phyloP scores from a whole-genome alignment of 352 stramenopile genomes.

The Pythium aphanidermatum region DNA sequence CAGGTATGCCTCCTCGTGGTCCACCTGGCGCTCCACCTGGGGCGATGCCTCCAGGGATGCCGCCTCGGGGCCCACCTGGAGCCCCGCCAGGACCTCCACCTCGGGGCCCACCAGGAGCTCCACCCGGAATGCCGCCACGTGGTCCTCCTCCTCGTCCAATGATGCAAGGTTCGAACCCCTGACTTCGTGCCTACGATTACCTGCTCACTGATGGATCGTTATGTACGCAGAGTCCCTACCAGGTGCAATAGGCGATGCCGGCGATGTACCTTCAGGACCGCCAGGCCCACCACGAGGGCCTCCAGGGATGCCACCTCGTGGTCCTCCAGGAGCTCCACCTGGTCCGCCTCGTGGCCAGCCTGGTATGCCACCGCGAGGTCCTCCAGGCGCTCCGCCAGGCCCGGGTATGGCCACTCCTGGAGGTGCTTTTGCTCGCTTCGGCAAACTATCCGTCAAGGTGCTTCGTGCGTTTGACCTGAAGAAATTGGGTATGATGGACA shows the following conservation, averaged over 20 bases:
- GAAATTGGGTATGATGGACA: conserved; percentile 90
- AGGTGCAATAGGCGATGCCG: conserved; percentile 9
- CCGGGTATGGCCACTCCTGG: conserved; percentile 29
- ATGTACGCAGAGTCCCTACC: conserved; percentile 10
- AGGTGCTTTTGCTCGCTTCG: conserved; percentile 80
- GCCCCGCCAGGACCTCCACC: conserved; percentile 12
- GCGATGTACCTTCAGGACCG: conserved; percentile 14
- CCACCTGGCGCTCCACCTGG: conserved; percentile 7
- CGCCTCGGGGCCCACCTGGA: conserved; percentile 15
- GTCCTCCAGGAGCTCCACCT: conserved; percentile 6
- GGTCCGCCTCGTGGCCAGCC: conserved; percentile 5
- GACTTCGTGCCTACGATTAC: no score
- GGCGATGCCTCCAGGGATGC: conserved; percentile 15
- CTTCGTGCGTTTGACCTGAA: conserved; percentile 90
- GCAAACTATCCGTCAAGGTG: conserved; percentile 89
- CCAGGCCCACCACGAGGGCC: conserved; percentile 11
- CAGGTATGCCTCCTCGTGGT: conserved; percentile 12
- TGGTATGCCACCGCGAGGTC: conserved; percentile 23
- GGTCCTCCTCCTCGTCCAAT: conserved; percentile 19
- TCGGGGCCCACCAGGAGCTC: conserved; percentile 15
- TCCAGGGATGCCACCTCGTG: conserved; percentile 10
- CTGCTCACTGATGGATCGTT: background rate
- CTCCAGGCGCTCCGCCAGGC: conserved; percentile 13
- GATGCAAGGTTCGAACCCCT: conserved; percentile 21
- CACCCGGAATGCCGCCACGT: conserved; percentile 14